phyloP scores from a whole-genome alignment of 345 rosid genomes.

The Arabidopsis arenosa region DNA sequence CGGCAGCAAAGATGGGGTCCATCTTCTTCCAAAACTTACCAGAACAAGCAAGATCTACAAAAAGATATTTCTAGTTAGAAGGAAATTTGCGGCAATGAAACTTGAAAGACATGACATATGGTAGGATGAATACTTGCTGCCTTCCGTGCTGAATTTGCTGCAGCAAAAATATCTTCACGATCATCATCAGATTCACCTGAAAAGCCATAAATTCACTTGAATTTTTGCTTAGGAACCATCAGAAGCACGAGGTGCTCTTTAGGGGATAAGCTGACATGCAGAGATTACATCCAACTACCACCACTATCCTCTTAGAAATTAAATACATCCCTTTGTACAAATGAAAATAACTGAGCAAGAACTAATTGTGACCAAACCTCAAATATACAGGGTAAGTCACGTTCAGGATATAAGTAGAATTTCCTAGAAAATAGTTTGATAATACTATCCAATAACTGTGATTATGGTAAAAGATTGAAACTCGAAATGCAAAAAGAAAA shows the following conservation, averaged over 20 bases:
- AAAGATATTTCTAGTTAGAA: slow-evolving; percentile 38
- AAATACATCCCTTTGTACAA: neutral
- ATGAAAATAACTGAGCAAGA: slow-evolving; percentile 25
- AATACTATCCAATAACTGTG: neutral
- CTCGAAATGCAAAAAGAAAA: slow-evolving; percentile 19
- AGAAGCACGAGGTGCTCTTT: slow-evolving; percentile 24
- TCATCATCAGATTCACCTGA: slow-evolving; percentile 93
- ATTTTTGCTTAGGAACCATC: slow-evolving; percentile 22
- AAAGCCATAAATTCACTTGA: slow-evolving; percentile 18
- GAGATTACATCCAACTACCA: slow-evolving; percentile 15
- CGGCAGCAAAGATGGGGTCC: slow-evolving; percentile 71
- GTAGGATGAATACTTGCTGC: slow-evolving; percentile 61
- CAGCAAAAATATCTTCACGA: slow-evolving; percentile 78
- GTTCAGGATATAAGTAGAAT: slow-evolving; percentile 16
- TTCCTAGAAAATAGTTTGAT: slow-evolving; percentile 10
- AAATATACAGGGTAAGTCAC: neutral
- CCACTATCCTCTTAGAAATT: slow-evolving; percentile 9
- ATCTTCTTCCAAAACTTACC: slow-evolving; percentile 89
- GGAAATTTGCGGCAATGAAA: slow-evolving; percentile 20
- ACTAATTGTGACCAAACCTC: slow-evolving; percentile 25
- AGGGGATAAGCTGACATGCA: slow-evolving; percentile 16
- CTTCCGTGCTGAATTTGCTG: slow-evolving; percentile 80
- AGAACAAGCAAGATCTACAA: slow-evolving; percentile 70
- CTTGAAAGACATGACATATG: slow-evolving; percentile 32
- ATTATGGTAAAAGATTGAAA: slow-evolving; percentile 2